Evolutionary conservation across 192 early-diverging fungal species (phyloP).

Genomic region (Kickxella alabastrina): DNA sequence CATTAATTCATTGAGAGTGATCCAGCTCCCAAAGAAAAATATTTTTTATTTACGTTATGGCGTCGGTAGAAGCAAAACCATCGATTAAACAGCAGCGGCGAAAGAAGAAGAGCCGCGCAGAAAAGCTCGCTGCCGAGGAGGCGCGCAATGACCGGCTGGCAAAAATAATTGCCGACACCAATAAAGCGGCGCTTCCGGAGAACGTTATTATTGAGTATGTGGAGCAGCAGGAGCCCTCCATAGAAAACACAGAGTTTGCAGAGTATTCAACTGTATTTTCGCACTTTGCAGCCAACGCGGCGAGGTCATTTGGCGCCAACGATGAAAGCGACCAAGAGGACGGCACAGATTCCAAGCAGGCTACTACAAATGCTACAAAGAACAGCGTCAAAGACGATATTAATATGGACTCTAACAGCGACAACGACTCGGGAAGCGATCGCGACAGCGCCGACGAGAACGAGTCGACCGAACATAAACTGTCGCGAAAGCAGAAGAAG

Average conservation of each 20-base stretch:
- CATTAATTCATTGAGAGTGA: not conserved
- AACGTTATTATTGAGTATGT: constrained; percentile 41
- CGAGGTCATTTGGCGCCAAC: constrained; percentile 32
- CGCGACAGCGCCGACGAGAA: constrained; percentile 26
- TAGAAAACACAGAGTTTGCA: constrained; percentile 22
- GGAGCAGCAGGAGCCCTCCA: constrained; percentile 8
- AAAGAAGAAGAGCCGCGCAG: constrained; percentile 46
- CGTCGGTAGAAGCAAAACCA: not conserved
- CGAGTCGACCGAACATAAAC: constrained; percentile 4
- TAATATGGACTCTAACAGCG: constrained; percentile 6
- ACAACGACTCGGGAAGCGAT: constrained; percentile 18
- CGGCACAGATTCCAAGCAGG: not conserved
- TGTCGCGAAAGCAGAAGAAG: constrained; percentile 54
- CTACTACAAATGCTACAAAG: not conserved
- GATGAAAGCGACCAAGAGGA: not conserved
- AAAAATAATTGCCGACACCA: constrained; percentile 5
- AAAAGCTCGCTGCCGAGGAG: constrained; percentile 33
- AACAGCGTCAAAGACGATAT: constrained; percentile 1
- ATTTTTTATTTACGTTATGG: not conserved
- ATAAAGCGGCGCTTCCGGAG: constrained; percentile 11
- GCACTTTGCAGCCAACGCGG: constrained; percentile 35
- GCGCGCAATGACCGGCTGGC: constrained; percentile 20
- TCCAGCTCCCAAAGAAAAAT: not conserved
- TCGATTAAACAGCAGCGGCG: constrained; percentile 22
- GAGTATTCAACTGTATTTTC: constrained; percentile 28